Conservation (phyloP, 345 rosid genomes). For the Arabis alpina region DNA sequence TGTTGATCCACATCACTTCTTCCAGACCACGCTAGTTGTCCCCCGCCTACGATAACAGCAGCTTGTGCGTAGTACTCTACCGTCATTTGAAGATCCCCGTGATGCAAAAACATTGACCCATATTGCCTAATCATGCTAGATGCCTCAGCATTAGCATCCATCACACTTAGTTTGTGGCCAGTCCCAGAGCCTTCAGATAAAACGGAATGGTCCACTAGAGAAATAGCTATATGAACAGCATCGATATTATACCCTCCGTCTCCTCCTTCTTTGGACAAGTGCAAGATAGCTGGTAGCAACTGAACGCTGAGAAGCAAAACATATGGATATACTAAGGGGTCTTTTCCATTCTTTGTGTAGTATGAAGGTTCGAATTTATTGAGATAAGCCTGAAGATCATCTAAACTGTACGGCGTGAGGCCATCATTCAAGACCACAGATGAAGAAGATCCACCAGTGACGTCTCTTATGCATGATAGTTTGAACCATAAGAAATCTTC, state of each 20-base stretch:
- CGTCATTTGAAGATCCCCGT: conserved; percentile 75
- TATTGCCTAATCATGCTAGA: conserved; percentile 90
- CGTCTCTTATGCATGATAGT: conserved; percentile 74
- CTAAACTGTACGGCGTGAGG: conserved; percentile 72
- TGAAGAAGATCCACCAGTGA: conserved; percentile 63
- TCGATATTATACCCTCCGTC: conserved; percentile 83
- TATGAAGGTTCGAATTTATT: conserved; percentile 94
- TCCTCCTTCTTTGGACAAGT: conserved; percentile 84
- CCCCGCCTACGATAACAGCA: conserved; percentile 94
- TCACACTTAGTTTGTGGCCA: conserved; percentile 70
- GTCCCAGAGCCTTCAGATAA: conserved; percentile 70
- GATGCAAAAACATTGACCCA: conserved; percentile 81
- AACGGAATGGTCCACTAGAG: conserved; percentile 80
- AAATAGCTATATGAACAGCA: conserved; percentile 80
- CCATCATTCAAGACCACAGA: conserved; percentile 73
- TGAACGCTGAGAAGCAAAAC: conserved; percentile 88
- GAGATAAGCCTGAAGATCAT: conserved; percentile 92
- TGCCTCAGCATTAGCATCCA: conserved; percentile 93
- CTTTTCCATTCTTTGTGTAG: conserved; percentile 96
- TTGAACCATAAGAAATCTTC: conserved; percentile 99
- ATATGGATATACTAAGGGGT: conserved; percentile 93
- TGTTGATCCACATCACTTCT: conserved; percentile 81
- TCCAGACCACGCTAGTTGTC: conserved; percentile 84
- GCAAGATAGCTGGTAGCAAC: conserved; percentile 77
- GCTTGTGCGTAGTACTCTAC: conserved; percentile 98